Base-by-base conservation (phyloP, 169 alveolate species). In the Eimeria praecox region DNA sequence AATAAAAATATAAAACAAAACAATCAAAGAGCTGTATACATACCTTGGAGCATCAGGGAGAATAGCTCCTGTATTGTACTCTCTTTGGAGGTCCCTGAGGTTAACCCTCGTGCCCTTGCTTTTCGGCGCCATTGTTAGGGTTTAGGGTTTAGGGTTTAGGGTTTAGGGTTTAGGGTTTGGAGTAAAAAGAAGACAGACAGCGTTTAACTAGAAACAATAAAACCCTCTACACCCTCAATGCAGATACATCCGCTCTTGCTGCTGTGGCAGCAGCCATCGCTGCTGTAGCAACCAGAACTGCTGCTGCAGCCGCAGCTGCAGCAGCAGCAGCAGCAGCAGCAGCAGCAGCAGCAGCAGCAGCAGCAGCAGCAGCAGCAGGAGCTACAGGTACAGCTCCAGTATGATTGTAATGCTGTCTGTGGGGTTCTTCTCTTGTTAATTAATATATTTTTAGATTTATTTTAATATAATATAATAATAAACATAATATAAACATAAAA, bases 31-130 rank as follows among this genome's bases (percentile, higher is more conserved):
- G n/a, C n/a, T n/a, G n/a, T 71, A 40, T 6, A 49, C 90, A 2
- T 24, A 80, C 90, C 90, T 5, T 22, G 90, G 90, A 27, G 90
- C 90, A n/a, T n/a, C 52, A 3, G 90, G 90, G 24, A 80, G 69
- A 24, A n/a, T 24, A 14, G 8, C 12, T 2, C 24, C 33, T 10
- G 90, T 54, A 38, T 80, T 69, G n/a, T 24, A 22, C 49, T 80
- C 90, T 42, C 90, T 69, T 71, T 80, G 90, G 38, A 80, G 69
- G 71, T 80, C 90, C 27, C 90, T 69, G 40, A 80, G 90, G 69
- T 80, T 80, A 1, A 80, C 90, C 71, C 54, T 44, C 40, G 90
- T 80, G 90, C 90, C 90, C 69, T 80, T 80, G 90, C 90, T 80
- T 49, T 80, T 80, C 3, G 90, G 90, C 42, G 90, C 90, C 90